Conservation (phyloP, 2,329 filamentous ascomycete species). For the Arthrinium phaeospermum region DNA sequence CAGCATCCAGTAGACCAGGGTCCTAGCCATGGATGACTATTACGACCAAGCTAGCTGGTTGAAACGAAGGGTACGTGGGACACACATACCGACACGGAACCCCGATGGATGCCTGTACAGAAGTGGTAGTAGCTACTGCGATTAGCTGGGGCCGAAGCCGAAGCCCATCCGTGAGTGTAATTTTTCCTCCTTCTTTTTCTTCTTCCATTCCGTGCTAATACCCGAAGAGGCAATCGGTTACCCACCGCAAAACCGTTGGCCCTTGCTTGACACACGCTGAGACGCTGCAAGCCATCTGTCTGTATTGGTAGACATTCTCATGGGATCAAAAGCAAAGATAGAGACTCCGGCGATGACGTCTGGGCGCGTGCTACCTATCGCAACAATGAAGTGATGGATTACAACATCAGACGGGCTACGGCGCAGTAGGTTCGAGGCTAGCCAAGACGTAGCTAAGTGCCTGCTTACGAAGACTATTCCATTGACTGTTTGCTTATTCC, state of each 20-base stretch:
- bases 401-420: not conserved
- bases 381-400: slow-evolving; percentile 14
- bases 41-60: slow-evolving; percentile 7
- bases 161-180: not conserved
- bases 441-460: not conserved
- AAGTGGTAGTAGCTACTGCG: not conserved
- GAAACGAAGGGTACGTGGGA: not conserved
- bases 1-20: not conserved
- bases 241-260: not conserved
- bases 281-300: not conserved
- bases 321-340: not conserved
- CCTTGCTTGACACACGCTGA: not conserved
- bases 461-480: not conserved
- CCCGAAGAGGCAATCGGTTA: not conserved
- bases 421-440: not conserved
- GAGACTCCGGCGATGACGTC: not conserved
- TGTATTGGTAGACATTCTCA: not conserved
- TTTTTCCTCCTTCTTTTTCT: not conserved
- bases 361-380: not conserved
- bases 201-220: not conserved
- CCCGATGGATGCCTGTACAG: slow-evolving; percentile 7
- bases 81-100: not conserved
- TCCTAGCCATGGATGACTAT: not conserved
- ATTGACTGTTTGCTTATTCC: slow-evolving; percentile 8
- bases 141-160: slow-evolving; percentile 6